phyloP scores from a whole-genome alignment of 1,284 basidiomycete species.

The Cutaneotrichosporon sp. region DNA sequence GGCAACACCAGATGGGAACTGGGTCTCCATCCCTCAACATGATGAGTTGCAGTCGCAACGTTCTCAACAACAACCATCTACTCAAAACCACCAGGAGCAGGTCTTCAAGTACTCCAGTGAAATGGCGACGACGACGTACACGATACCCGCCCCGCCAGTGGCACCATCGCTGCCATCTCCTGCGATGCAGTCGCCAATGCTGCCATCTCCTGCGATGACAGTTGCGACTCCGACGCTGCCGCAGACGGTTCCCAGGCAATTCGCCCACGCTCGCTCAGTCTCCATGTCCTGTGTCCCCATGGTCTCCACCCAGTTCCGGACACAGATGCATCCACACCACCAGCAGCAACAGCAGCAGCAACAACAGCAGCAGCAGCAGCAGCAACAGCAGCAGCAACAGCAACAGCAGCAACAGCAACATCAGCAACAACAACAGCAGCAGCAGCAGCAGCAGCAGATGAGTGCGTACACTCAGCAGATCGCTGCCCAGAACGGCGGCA shows the following conservation, averaged over 20 bases:
- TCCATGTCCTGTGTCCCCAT: constrained; percentile 1
- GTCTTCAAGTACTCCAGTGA: constrained; percentile 1
- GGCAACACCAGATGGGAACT: constrained; percentile 9
- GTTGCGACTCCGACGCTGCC: constrained; percentile 1
- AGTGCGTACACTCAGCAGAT: constrained; percentile 1
- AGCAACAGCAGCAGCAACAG: constrained; percentile 8
- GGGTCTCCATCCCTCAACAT: neutral
- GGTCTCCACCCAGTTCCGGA: neutral
- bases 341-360: constrained; percentile 1
- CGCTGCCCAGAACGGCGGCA: neutral
- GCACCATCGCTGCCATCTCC: constrained; percentile 7
- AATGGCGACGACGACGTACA: constrained; percentile 5
- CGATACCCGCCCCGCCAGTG: constrained; percentile 1
- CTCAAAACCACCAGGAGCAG: neutral
- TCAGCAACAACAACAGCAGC: constrained; percentile 3
- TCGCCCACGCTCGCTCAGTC: neutral
- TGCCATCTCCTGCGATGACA: neutral
- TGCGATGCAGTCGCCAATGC: neutral
- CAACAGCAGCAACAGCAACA: neutral
- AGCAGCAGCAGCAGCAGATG: constrained; percentile 5
- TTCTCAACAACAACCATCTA: neutral
- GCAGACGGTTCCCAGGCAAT: neutral
- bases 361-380: constrained; percentile 1
- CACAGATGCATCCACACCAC: neutral
- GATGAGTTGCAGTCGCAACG: neutral